phyloP scores from a whole-genome alignment of 2,329 filamentous ascomycete species.

The Fusarium graminum region DNA sequence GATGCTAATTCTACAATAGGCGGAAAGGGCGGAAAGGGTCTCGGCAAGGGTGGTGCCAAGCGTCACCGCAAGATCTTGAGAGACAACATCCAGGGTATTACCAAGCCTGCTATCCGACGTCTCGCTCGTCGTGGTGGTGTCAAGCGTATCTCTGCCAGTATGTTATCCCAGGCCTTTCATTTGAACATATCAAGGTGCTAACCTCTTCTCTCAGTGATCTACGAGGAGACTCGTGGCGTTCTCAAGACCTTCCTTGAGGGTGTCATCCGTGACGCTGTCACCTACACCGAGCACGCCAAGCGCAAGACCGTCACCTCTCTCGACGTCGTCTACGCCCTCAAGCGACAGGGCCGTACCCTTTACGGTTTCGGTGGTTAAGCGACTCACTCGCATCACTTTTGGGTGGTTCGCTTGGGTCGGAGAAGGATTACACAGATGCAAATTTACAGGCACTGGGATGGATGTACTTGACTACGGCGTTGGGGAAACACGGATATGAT shows the following conservation, averaged over 20 bases:
- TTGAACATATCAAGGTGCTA: slow-evolving; percentile 9
- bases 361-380: slow-evolving; percentile 91
- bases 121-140: slow-evolving; percentile 99
- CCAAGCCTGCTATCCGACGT: slow-evolving; percentile 98
- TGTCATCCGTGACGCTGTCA: slow-evolving; percentile 82
- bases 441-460: slow-evolving; percentile 33
- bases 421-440: slow-evolving; percentile 36
- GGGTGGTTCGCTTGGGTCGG: slow-evolving; percentile 32
- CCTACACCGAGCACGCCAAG: slow-evolving; percentile 85
- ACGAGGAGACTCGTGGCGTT: slow-evolving; percentile 82
- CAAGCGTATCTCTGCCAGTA: slow-evolving; percentile 99
- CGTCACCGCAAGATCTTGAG: slow-evolving; percentile 99
- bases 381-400: slow-evolving; percentile 5
- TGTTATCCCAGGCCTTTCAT: slow-evolving; percentile 53
- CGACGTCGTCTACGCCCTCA: slow-evolving; percentile 76
- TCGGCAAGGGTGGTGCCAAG: slow-evolving; percentile 98
- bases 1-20: slow-evolving; percentile 70
- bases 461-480: slow-evolving; percentile 52
- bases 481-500: slow-evolving; percentile 51
- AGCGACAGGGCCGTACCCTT: slow-evolving; percentile 80
- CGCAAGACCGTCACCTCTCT: slow-evolving; percentile 82
- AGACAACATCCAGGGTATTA: slow-evolving; percentile 99
- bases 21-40: slow-evolving; percentile 96
- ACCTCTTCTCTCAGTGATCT: slow-evolving; percentile 68
- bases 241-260: slow-evolving; percentile 83